Conservation (phyloP, 768 basidiomycete species). For the Collybia nuda region DNA sequence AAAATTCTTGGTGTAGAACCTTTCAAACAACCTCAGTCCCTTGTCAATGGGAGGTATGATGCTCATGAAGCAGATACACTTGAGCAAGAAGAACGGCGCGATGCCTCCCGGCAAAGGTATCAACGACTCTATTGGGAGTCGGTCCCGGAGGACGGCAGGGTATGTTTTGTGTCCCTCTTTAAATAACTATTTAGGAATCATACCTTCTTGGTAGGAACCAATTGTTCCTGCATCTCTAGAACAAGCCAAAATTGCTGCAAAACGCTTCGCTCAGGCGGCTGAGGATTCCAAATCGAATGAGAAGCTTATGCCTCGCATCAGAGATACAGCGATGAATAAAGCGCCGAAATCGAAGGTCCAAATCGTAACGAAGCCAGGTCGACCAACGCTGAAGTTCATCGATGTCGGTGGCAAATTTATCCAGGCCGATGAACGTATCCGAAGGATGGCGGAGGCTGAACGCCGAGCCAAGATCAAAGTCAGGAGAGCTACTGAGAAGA, state of each 20-base stretch:
- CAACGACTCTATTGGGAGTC: conserved; percentile 81
- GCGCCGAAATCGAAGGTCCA: conserved; percentile 34
- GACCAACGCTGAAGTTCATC: conserved; percentile 62
- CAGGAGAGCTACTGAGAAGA: conserved; percentile 23
- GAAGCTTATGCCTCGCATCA: conserved; percentile 36
- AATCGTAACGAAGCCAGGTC: conserved; percentile 39
- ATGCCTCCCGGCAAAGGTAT: conserved; percentile 61
- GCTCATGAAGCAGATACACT: conserved; percentile 61
- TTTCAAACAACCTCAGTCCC: conserved; percentile 5
- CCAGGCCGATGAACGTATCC: conserved; percentile 50
- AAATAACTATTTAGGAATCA: conserved; percentile 2
- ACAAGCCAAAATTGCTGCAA: conserved; percentile 40
- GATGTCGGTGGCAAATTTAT: conserved; percentile 76
- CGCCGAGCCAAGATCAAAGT: conserved; percentile 37
- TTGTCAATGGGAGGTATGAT: conserved; percentile 36
- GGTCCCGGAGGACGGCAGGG: conserved; percentile 65
- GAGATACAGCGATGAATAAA: conserved; percentile 34
- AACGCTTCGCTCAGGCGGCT: conserved; percentile 28
- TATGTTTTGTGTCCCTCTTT: conserved; percentile 23
- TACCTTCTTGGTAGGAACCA: conserved; percentile 47
- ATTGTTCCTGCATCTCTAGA: conserved; percentile 58
- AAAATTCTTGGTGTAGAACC: conserved; percentile 58
- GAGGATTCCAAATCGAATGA: conserved; percentile 38
- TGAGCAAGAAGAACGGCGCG: conserved; percentile 54
- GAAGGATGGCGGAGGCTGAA: conserved; percentile 48